A percentile compares a stretch with the other conserved stretches of the same genome.
Evolutionary conservation across 805 yeast species (phyloP).

Genomic region (Pichia phayaonensis): DNA sequence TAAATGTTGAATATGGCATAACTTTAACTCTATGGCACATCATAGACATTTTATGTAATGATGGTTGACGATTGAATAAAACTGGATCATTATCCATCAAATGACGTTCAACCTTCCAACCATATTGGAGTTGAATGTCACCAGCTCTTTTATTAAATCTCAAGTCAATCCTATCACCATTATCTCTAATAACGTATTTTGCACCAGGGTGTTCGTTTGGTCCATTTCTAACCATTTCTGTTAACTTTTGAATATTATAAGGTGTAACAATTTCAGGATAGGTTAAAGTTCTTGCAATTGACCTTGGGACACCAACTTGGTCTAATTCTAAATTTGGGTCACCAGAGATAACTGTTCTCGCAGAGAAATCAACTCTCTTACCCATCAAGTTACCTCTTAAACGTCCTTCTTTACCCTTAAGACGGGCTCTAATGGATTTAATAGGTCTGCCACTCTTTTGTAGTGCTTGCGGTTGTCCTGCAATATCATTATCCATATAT

Average conservation of each 20-base stretch:
- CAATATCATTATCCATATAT: conserved; percentile 98
- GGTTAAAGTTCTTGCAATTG: conserved; percentile 90
- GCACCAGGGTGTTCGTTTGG: conserved; percentile 99
- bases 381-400: conserved; percentile 98
- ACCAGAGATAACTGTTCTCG: conserved; percentile 98
- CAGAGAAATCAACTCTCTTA: conserved; percentile 98
- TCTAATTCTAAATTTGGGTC: conserved; percentile 97
- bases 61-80: conserved; percentile 97
- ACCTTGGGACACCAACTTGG: conserved; percentile 97
- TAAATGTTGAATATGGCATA: conserved; percentile 97
- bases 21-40: conserved; percentile 98
- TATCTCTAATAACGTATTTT: conserved; percentile 93
- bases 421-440: conserved; percentile 97
- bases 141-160: conserved; percentile 98
- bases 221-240: conserved; percentile 92
- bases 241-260: conserved; percentile 86
- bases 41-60: conserved; percentile 99
- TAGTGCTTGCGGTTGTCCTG: conserved; percentile 98
- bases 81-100: conserved; percentile 97
- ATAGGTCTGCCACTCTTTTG: conserved; percentile 99
- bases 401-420: conserved; percentile 99
- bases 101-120: conserved; percentile 99
- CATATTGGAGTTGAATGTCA: conserved; percentile 94
- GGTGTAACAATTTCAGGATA: conserved; percentile 98
- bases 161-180: conserved; percentile 97